These are phyloP conservation scores for Chlamydomonas reinhardtii DNA, from an alignment of 163 green algal genomes.

Conservation along the genomic window DNA sequence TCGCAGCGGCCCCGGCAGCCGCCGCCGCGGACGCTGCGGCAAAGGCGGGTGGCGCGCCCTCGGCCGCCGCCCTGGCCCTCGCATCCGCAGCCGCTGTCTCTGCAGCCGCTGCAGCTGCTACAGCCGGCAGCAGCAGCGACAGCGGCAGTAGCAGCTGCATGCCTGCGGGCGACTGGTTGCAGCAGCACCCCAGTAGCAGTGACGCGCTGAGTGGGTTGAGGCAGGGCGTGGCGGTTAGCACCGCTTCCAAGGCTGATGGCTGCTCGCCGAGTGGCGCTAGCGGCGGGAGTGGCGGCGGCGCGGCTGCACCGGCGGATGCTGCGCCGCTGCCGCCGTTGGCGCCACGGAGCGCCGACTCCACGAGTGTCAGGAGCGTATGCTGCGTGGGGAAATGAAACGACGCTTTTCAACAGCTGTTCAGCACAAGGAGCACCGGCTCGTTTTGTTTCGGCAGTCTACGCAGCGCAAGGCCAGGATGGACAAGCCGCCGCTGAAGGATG, in stretches of 20 bases:
- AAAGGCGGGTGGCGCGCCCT: not conserved
- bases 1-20: too few relatives aligned
- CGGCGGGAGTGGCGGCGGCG: not conserved
- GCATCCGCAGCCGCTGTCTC: not conserved
- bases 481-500: too few relatives aligned
- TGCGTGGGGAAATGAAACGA: not conserved
- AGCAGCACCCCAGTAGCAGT: not conserved
- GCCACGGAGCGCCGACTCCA: not conserved
- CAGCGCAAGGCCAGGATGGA: too few relatives aligned
- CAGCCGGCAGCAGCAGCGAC: not conserved
- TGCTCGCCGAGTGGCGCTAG: conserved; percentile 5
- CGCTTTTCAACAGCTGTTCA: not conserved
- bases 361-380: conserved; percentile 1
- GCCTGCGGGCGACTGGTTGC: too few relatives aligned
- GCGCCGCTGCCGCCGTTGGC: not conserved
- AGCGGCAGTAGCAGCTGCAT: conserved; percentile 1
- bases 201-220: conserved; percentile 42
- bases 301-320: too few relatives aligned
- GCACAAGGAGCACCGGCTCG: too few relatives aligned
- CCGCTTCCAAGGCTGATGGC: not conserved
- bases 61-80: not conserved
- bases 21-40: too few relatives aligned
- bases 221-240: conserved; percentile 24
- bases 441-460: too few relatives aligned
- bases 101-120: not conserved